phyloP scores from a whole-genome alignment of 164 flowering plant genomes.

The Vitis labrusca region DNA sequence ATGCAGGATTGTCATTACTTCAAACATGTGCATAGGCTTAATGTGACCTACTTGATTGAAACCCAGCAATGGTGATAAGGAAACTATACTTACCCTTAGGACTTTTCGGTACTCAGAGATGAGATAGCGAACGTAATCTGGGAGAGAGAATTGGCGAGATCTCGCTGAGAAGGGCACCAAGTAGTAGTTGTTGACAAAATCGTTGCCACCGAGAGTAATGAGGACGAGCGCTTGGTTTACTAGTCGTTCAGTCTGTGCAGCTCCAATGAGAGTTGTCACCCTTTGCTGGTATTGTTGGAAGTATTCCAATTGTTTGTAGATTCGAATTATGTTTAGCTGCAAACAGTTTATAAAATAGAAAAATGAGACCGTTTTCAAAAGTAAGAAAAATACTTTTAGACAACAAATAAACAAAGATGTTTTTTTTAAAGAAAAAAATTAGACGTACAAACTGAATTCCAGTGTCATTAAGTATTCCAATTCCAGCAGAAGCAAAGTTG shows the following conservation, averaged over 20 bases:
- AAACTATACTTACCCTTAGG: slow-evolving; percentile 24
- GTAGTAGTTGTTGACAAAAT: slow-evolving; percentile 53
- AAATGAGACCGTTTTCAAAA: too few relatives aligned
- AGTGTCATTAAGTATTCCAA: slow-evolving; percentile 50
- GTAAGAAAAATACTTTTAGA: too few relatives aligned
- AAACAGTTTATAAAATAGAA: not conserved
- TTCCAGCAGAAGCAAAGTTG: slow-evolving; percentile 52
- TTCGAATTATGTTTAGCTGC: slow-evolving; percentile 43
- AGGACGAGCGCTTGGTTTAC: slow-evolving; percentile 35
- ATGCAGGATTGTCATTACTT: too few relatives aligned
- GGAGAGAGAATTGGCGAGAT: slow-evolving; percentile 37
- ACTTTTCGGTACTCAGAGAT: slow-evolving; percentile 41
- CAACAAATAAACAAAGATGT: too few relatives aligned
- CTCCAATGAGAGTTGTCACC: slow-evolving; percentile 24
- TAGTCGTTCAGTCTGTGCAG: slow-evolving; percentile 9
- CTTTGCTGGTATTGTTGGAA: slow-evolving; percentile 40
- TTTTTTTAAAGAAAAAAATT: not conserved
- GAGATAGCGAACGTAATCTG: slow-evolving; percentile 33
- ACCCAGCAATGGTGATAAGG: too few relatives aligned
- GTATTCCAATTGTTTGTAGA: slow-evolving; percentile 28
- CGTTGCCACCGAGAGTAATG: slow-evolving; percentile 46
- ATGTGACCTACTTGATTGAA: not conserved
- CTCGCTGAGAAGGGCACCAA: slow-evolving; percentile 44
- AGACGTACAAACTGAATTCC: slow-evolving; percentile 48
- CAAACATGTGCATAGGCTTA: not conserved